Conservation (phyloP, 169 alveolate genomes). For the Cryptosporidium sp. region DNA sequence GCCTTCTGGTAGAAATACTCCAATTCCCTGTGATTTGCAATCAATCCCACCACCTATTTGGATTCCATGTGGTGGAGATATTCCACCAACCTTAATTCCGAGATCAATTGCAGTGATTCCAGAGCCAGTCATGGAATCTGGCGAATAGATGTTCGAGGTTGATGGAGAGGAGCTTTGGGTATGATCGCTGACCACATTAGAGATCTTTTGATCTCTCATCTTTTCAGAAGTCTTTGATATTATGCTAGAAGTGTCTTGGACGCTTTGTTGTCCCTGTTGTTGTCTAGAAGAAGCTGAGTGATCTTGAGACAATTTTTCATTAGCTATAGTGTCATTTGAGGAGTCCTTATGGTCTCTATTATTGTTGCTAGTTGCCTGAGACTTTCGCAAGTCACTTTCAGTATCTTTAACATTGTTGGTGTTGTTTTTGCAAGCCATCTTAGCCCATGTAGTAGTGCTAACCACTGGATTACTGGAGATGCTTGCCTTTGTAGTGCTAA, state of each 20-base stretch:
- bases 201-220: background rate
- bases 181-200: background rate
- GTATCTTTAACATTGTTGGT: background rate
- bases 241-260: background rate
- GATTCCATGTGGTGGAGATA: constrained; percentile 56
- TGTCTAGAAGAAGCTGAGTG: background rate
- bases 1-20: constrained; percentile 71
- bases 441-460: constrained; percentile 60
- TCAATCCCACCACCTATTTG: constrained; percentile 42
- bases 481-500: constrained; percentile 3
- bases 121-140: background rate
- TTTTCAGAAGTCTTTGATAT: background rate
- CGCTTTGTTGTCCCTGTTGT: background rate
- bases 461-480: constrained; percentile 18
- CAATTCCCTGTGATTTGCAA: constrained; percentile 14
- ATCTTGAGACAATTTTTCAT: background rate
- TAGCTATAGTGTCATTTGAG: background rate
- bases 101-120: constrained; percentile 53
- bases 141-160: background rate
- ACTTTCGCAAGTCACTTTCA: background rate
- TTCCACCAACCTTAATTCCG: constrained; percentile 68
- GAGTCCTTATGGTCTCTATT: background rate
- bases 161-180: constrained; percentile 9
- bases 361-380: background rate
- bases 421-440: constrained; percentile 55